Percentiles rank a stretch among this genome's conserved stretches.
Conservation (phyloP, 345 rosid species). For the sweet orange (Citrus sinensis) region DNA sequence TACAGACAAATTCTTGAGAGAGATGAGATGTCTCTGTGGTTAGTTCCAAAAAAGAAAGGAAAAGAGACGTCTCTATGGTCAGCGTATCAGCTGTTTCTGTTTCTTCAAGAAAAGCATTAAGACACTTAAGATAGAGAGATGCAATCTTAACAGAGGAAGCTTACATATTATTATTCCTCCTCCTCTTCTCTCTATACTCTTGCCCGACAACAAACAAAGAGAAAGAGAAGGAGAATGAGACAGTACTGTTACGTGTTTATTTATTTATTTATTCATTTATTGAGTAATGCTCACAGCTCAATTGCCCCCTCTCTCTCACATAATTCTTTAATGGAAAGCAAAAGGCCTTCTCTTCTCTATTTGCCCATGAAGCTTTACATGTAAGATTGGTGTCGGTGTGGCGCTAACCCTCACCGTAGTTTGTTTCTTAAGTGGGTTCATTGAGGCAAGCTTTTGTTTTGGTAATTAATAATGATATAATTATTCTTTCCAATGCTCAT, state of each 20-base stretch:
- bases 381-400: conserved; percentile 32
- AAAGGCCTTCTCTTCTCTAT: not conserved
- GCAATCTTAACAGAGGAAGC: not conserved
- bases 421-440: not conserved
- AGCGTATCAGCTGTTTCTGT: not conserved
- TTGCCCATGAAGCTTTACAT: not conserved
- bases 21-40: not conserved
- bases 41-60: too few relatives aligned
- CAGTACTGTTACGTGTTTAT: not conserved
- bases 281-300: not conserved
- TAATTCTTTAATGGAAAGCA: conserved; percentile 22
- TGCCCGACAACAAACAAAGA: not conserved
- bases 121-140: not conserved
- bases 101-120: conserved; percentile 3
- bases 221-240: not conserved
- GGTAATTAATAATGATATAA: too few relatives aligned
- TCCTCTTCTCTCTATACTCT: conserved; percentile 2
- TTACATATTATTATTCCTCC: conserved; percentile 7
- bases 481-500: not conserved
- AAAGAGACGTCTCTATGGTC: not conserved
- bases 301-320: not conserved
- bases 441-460: not conserved
- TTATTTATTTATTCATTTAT: not conserved
- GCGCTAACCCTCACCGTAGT: not conserved
- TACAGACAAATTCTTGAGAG: conserved; percentile 15